phyloP scores from a whole-genome alignment of 2,329 filamentous ascomycete genomes.

The Rugonectria rugulosa region DNA sequence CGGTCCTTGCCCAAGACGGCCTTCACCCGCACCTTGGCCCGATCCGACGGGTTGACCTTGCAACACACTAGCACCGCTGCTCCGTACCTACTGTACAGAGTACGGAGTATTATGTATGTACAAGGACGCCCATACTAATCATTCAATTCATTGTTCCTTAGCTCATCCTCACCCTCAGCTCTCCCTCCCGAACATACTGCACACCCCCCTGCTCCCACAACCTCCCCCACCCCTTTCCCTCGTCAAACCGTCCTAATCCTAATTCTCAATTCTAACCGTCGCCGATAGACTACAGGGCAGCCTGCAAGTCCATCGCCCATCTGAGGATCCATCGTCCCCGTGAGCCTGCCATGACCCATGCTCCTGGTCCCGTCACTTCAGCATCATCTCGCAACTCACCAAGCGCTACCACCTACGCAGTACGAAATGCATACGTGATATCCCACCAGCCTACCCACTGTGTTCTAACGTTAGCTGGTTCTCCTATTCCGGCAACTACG shows the following conservation, averaged over 20 bases:
- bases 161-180: too few relatives aligned
- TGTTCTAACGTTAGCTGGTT: too few relatives aligned
- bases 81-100: too few relatives aligned
- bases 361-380: background rate
- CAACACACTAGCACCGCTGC: too few relatives aligned
- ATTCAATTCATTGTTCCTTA: too few relatives aligned
- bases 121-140: too few relatives aligned
- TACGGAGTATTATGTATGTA: too few relatives aligned
- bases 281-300: background rate
- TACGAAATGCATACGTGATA: too few relatives aligned
- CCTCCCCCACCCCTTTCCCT: constrained; percentile 2
- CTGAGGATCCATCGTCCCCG: constrained; percentile 7
- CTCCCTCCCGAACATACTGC: too few relatives aligned
- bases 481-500: background rate
- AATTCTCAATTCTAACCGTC: constrained; percentile 11
- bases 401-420: too few relatives aligned
- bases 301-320: constrained; percentile 9
- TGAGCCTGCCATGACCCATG: constrained; percentile 13
- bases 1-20: constrained; percentile 14
- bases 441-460: too few relatives aligned
- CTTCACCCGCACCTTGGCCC: constrained; percentile 31
- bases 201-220: background rate
- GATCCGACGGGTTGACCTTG: constrained; percentile 27
- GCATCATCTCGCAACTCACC: too few relatives aligned
- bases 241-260: constrained; percentile 3